A percentile compares a stretch with the other conserved stretches of the same genome.
These are phyloP conservation scores for Bipolaris gigantea DNA, from an alignment of 2,329 filamentous ascomycete genomes.

Conservation along the genomic window DNA sequence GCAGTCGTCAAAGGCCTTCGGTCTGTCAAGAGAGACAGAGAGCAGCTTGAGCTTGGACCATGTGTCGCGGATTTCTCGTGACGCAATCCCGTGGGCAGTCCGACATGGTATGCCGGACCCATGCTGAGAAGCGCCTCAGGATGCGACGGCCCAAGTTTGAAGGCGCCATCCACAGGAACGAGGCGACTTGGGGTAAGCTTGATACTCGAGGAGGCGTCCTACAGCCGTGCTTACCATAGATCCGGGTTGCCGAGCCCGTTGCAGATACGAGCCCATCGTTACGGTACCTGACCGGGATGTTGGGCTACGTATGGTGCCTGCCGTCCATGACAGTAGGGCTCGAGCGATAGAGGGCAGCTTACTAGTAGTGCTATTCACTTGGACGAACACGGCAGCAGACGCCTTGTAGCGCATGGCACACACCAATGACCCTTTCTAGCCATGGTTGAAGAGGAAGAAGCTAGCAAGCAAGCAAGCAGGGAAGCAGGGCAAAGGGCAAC, in stretches of 20 bases:
- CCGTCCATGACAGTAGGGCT: neutral
- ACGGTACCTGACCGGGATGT: neutral
- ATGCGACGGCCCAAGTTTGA: neutral
- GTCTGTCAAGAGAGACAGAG: neutral
- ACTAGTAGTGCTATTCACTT: neutral
- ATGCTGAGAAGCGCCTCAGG: neutral
- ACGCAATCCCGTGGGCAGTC: conserved; percentile 7
- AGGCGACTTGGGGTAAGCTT: neutral
- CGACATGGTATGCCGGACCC: conserved; percentile 5
- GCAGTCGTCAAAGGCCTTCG: neutral
- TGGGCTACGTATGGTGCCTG: neutral
- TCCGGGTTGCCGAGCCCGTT: neutral
- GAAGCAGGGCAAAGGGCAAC: neutral
- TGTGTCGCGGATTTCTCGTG: conserved; percentile 3
- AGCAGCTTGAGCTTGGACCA: conserved; percentile 4
- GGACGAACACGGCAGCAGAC: neutral
- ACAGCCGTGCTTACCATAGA: neutral
- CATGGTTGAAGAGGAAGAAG: neutral
- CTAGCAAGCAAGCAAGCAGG: too few relatives aligned
- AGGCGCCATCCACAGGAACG: neutral
- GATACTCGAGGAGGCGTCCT: neutral
- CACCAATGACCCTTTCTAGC: neutral
- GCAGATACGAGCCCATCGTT: neutral
- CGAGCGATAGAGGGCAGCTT: neutral
- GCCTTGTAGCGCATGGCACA: neutral